Evolutionary conservation across 805 yeast species (phyloP).

Genomic region (Naumovozyma castellii): DNA sequence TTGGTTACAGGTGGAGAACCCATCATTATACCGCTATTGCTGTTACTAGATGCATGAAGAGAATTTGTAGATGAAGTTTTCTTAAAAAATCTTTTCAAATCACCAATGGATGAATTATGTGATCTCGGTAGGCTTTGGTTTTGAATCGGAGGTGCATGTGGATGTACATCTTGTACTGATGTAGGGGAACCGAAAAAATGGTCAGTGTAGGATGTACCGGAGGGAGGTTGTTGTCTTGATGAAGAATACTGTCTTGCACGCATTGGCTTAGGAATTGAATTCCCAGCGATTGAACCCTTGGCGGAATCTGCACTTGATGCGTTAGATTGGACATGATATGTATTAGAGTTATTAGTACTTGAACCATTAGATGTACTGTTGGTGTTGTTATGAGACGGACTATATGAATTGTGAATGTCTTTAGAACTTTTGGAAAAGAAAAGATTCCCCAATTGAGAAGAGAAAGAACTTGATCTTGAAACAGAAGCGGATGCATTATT

Average conservation of each 20-base stretch:
- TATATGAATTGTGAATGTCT: slow-evolving; percentile 6
- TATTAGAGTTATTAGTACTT: neutral
- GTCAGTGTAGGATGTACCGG: slow-evolving; percentile 19
- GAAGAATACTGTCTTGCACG: slow-evolving; percentile 29
- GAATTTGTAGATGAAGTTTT: slow-evolving; percentile 24
- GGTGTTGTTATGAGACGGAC: neutral
- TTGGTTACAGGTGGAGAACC: neutral
- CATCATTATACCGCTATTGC: neutral
- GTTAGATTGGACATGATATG: neutral
- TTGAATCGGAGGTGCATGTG: slow-evolving; percentile 31
- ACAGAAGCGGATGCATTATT: slow-evolving; percentile 13
- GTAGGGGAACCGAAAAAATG: slow-evolving; percentile 21
- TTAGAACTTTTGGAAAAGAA: slow-evolving; percentile 25
- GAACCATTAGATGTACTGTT: neutral
- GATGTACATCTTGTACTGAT: slow-evolving; percentile 23
- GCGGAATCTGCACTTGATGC: slow-evolving; percentile 3
- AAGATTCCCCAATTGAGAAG: slow-evolving; percentile 29
- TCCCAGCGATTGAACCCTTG: slow-evolving; percentile 17
- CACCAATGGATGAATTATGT: slow-evolving; percentile 72
- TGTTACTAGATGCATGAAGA: neutral
- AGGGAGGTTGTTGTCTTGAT: slow-evolving; percentile 26
- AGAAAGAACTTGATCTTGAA: slow-evolving; percentile 28
- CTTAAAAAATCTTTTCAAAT: slow-evolving; percentile 63
- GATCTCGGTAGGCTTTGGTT: slow-evolving; percentile 34
- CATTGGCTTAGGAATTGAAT: slow-evolving; percentile 30